Percentiles rank a stretch among this genome's conserved stretches.
Conservation (phyloP, 306 rosid genomes). For the Cicer cuneatum region DNA sequence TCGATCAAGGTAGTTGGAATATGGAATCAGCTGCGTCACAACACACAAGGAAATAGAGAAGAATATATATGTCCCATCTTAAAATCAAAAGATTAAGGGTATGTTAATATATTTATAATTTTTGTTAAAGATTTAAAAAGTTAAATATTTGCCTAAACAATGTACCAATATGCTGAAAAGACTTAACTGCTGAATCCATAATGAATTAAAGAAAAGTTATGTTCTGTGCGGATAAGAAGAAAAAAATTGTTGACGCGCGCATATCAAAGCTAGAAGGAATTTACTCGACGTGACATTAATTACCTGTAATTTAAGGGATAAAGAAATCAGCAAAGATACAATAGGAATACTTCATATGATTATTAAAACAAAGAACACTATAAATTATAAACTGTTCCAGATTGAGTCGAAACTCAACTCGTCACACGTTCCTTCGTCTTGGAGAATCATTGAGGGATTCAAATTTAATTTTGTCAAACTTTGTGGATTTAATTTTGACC, state of each 20-base stretch:
- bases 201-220: constrained; percentile 45
- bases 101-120: background rate
- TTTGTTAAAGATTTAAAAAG: background rate
- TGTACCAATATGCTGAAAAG: constrained; percentile 49
- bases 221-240: constrained; percentile 50
- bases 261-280: constrained; percentile 19
- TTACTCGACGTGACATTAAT: constrained; percentile 38
- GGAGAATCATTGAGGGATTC: too few relatives aligned
- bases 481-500: too few relatives aligned
- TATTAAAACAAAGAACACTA: background rate
- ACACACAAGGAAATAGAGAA: constrained; percentile 27
- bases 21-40: constrained; percentile 49
- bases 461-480: too few relatives aligned
- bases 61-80: background rate
- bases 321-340: constrained; percentile 4
- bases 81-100: constrained; percentile 38
- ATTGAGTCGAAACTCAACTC: too few relatives aligned
- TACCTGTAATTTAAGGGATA: background rate
- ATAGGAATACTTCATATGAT: background rate
- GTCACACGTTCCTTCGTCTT: too few relatives aligned
- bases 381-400: too few relatives aligned
- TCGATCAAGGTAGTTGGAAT: constrained; percentile 39
- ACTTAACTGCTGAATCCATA: constrained; percentile 48
- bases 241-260: constrained; percentile 22
- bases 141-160: constrained; percentile 29